phyloP scores from a whole-genome alignment of 2,329 filamentous ascomycete genomes.

The Monilinia fructicola region DNA sequence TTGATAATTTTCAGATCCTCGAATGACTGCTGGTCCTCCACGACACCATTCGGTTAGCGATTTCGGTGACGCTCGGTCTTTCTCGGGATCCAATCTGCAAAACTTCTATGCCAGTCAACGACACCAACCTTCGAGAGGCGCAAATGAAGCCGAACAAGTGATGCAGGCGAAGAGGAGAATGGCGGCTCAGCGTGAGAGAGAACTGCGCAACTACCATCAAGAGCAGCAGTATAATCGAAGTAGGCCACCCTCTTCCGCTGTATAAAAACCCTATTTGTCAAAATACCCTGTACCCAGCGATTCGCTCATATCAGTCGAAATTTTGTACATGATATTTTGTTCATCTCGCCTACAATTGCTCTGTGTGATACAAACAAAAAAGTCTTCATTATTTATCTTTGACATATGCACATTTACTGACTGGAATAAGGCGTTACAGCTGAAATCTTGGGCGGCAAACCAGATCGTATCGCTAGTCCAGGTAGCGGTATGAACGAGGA shows the following conservation, averaged over 20 bases:
- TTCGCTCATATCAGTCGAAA: conserved; percentile 35
- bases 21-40: conserved; percentile 61
- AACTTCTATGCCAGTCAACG: conserved; percentile 93
- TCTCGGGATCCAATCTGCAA: conserved; percentile 76
- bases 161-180: conserved; percentile 99
- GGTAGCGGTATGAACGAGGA: conserved; percentile 85
- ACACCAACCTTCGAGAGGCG: conserved; percentile 80
- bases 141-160: conserved; percentile 93
- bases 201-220: conserved; percentile 99
- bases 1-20: conserved; percentile 59
- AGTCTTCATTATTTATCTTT: conserved; percentile 10
- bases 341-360: conserved; percentile 38
- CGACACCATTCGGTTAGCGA: conserved; percentile 85
- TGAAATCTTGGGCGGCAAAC: conserved; percentile 71
- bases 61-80: conserved; percentile 70
- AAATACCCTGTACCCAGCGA: conserved; percentile 30
- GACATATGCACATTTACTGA: conserved; percentile 39
- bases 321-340: conserved; percentile 42
- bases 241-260: conserved; percentile 74
- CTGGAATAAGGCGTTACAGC: conserved; percentile 57
- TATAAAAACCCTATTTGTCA: conserved; percentile 52
- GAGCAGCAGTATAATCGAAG: conserved; percentile 99
- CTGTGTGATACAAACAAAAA: conserved; percentile 42
- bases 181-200: conserved; percentile 97
- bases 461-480: conserved; percentile 81